Conservation (phyloP, 352 stramenopile species). For the Phytophthora citrophthora region DNA sequence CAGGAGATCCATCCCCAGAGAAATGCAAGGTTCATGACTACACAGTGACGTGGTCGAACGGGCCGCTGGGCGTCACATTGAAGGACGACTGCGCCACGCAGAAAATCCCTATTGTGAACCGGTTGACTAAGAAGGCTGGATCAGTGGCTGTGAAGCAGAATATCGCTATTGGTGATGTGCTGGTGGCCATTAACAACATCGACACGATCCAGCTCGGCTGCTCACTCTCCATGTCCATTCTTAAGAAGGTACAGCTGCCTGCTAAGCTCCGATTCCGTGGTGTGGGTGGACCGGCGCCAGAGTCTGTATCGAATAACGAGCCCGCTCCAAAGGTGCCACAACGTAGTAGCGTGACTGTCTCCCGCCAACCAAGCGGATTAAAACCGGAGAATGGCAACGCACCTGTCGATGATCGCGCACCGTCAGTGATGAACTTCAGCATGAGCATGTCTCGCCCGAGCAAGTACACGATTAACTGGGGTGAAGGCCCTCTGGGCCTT, state of each 20-base stretch:
- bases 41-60: conserved; percentile 89
- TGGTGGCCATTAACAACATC: conserved; percentile 91
- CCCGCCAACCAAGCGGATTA: conserved; percentile 23
- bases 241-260: conserved; percentile 89
- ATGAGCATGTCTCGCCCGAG: conserved; percentile 67
- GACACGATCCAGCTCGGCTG: conserved; percentile 89
- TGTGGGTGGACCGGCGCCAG: conserved; percentile 64
- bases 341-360: conserved; percentile 33
- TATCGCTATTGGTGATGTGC: conserved; percentile 85
- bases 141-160: conserved; percentile 90
- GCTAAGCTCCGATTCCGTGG: conserved; percentile 86
- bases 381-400: conserved; percentile 23
- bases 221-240: conserved; percentile 88
- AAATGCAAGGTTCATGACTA: conserved; percentile 85
- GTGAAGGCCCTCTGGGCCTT: conserved; percentile 77
- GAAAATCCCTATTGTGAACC: conserved; percentile 89
- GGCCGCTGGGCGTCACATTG: conserved; percentile 81
- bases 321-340: conserved; percentile 12
- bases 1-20: conserved; percentile 43
- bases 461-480: conserved; percentile 83
- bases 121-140: conserved; percentile 84
- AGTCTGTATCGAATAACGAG: conserved; percentile 22
- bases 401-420: conserved; percentile 29
- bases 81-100: conserved; percentile 87
- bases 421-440: conserved; percentile 47